These are phyloP conservation scores for Citropsis articulata DNA, from an alignment of 345 rosid genomes.

Conservation along the genomic window DNA sequence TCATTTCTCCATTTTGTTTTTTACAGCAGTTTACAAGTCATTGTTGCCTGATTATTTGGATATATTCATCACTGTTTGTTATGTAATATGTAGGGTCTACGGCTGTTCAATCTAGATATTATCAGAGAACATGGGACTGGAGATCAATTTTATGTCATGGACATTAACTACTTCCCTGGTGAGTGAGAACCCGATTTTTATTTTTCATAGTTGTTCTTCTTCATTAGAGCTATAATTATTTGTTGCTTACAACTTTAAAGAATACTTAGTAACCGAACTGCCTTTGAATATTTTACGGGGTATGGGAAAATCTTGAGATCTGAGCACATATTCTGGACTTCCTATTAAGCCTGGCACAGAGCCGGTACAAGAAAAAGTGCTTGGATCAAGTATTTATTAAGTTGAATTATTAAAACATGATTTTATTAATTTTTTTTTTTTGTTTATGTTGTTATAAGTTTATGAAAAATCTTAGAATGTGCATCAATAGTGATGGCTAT, in stretches of 20 bases:
- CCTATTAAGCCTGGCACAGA: conserved; percentile 57
- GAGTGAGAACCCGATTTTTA: conserved; percentile 17
- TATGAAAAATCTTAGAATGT: too few relatives aligned
- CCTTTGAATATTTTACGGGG: conserved; percentile 36
- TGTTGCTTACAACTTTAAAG: background rate
- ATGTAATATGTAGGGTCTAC: conserved; percentile 47
- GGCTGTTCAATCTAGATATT: conserved; percentile 76
- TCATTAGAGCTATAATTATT: background rate
- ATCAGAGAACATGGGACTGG: conserved; percentile 70
- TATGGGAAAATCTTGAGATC: conserved; percentile 82
- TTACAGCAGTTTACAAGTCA: background rate
- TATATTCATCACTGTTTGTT: background rate
- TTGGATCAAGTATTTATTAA: too few relatives aligned
- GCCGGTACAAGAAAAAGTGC: conserved; percentile 44
- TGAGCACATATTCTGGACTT: conserved; percentile 76
- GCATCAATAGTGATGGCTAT: too few relatives aligned
- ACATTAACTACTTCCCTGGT: conserved; percentile 86
- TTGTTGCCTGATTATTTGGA: background rate
- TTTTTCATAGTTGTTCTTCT: background rate
- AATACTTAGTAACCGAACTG: background rate
- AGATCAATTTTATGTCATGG: conserved; percentile 70
- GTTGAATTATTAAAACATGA: too few relatives aligned
- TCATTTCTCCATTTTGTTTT: background rate
- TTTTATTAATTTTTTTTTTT: too few relatives aligned
- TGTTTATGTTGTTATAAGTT: too few relatives aligned